Conservation (phyloP, 2,329 filamentous ascomycete genomes). For the Penicillium sp. region DNA sequence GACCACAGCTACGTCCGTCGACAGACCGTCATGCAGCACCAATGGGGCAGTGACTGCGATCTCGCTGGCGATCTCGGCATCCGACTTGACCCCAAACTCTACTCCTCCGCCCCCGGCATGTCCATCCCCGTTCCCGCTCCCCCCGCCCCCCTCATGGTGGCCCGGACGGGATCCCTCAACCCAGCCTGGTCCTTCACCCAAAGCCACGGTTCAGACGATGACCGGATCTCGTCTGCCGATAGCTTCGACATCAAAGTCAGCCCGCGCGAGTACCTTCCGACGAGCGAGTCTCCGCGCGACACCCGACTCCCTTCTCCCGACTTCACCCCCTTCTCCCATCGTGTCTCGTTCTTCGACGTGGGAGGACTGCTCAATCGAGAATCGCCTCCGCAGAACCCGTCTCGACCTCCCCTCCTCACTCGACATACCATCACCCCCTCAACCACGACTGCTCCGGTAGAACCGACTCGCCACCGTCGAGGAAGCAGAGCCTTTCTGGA, state of each 20-base stretch:
- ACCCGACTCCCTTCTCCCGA: slow-evolving; percentile 30
- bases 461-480: slow-evolving; percentile 6
- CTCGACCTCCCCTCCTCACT: slow-evolving; percentile 1
- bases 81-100: slow-evolving; percentile 51
- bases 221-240: slow-evolving; percentile 23
- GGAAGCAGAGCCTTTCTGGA: slow-evolving; percentile 30
- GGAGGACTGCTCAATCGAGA: slow-evolving; percentile 62
- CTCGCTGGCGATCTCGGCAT: slow-evolving; percentile 75
- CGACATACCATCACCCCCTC: slow-evolving; percentile 5
- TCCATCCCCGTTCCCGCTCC: slow-evolving; percentile 34
- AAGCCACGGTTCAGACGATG: slow-evolving; percentile 23
- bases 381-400: neutral
- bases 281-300: slow-evolving; percentile 24
- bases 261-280: slow-evolving; percentile 31
- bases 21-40: slow-evolving; percentile 58
- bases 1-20: slow-evolving; percentile 35
- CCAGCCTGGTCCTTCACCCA: slow-evolving; percentile 30
- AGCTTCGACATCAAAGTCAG: slow-evolving; percentile 30
- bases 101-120: slow-evolving; percentile 22
- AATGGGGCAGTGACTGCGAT: slow-evolving; percentile 89
- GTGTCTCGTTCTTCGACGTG: slow-evolving; percentile 78
- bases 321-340: slow-evolving; percentile 41
- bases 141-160: slow-evolving; percentile 13
- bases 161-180: slow-evolving; percentile 26
- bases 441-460: neutral